These are phyloP conservation scores for Xylariaceae sp. DNA, from an alignment of 2,329 filamentous ascomycete genomes.

Conservation along the genomic window DNA sequence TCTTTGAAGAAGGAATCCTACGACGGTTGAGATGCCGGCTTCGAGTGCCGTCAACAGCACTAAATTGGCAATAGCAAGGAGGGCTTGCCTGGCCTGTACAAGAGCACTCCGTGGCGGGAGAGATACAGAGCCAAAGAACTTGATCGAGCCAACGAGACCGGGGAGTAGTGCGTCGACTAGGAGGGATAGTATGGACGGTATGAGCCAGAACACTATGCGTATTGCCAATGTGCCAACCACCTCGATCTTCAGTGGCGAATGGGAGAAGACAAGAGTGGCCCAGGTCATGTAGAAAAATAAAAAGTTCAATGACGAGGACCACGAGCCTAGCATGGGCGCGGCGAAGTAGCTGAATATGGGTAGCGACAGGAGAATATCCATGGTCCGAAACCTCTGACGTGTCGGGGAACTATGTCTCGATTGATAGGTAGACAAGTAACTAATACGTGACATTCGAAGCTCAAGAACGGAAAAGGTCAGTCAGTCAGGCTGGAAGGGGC, in stretches of 20 bases:
- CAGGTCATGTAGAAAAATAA: constrained; percentile 89
- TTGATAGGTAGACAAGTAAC: too few relatives aligned
- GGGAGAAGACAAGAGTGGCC: constrained; percentile 74
- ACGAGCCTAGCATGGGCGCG: constrained; percentile 57
- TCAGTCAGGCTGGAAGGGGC: too few relatives aligned
- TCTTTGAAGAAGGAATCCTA: constrained; percentile 31
- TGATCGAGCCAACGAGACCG: constrained; percentile 61
- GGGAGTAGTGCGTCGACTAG: constrained; percentile 67
- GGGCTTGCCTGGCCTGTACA: constrained; percentile 33
- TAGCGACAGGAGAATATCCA: constrained; percentile 66
- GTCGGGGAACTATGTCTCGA: neutral
- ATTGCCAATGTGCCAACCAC: constrained; percentile 63
- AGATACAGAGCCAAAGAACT: constrained; percentile 53
- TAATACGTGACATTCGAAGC: too few relatives aligned
- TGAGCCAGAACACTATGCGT: constrained; percentile 63
- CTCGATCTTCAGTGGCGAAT: constrained; percentile 70
- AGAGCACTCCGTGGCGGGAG: constrained; percentile 42
- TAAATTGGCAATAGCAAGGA: constrained; percentile 43
- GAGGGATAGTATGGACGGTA: constrained; percentile 68
- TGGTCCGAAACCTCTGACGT: constrained; percentile 25
- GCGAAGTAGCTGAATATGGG: constrained; percentile 65
- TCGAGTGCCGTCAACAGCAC: constrained; percentile 40
- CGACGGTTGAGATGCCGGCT: constrained; percentile 37
- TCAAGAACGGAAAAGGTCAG: too few relatives aligned
- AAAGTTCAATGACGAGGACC: constrained; percentile 74